Evolutionary conservation across 371 early-diverging fungal species (phyloP).

Genomic region (Massospora cicadina): DNA sequence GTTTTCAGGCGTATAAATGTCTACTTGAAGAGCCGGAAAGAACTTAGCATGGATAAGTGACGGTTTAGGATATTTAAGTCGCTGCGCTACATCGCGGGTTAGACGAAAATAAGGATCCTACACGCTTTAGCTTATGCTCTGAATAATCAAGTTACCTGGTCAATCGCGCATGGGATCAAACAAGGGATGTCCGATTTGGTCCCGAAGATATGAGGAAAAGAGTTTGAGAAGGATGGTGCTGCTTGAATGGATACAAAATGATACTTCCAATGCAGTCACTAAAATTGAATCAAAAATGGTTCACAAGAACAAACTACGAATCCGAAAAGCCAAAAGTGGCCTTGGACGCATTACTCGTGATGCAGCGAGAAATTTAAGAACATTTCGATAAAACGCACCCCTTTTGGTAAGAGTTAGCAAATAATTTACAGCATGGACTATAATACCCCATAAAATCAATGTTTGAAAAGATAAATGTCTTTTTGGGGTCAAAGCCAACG

Average conservation of each 20-base stretch:
- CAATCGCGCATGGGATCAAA: conserved; percentile 98
- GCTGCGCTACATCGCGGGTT: conserved; percentile 91
- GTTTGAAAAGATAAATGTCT: conserved; percentile 98
- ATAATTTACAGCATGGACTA: conserved; percentile 10
- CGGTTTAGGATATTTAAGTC: conserved; percentile 94
- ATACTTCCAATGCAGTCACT: conserved; percentile 74
- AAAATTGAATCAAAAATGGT: conserved; percentile 6
- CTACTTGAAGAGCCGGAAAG: conserved; percentile 86
- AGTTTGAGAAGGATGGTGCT: conserved; percentile 86
- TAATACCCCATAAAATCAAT: conserved; percentile 71
- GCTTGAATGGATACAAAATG: conserved; percentile 88
- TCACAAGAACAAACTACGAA: conserved; percentile 20
- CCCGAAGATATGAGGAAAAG: conserved; percentile 93
- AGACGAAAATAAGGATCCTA: conserved; percentile 98
- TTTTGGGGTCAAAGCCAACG: conserved; percentile 93
- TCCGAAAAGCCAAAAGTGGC: conserved; percentile 86
- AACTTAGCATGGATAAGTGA: conserved; percentile 88
- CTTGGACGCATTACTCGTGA: conserved; percentile 67
- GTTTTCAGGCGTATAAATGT: neutral
- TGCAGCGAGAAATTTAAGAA: conserved; percentile 72
- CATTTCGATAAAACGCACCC: conserved; percentile 81
- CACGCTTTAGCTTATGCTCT: neutral
- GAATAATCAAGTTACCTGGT: conserved; percentile 41
- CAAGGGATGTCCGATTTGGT: conserved; percentile 77
- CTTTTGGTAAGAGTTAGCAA: conserved; percentile 18